These are phyloP conservation scores for Talaromyces verruculosus DNA, from an alignment of 2,329 filamentous ascomycete species.

Conservation along the genomic window DNA sequence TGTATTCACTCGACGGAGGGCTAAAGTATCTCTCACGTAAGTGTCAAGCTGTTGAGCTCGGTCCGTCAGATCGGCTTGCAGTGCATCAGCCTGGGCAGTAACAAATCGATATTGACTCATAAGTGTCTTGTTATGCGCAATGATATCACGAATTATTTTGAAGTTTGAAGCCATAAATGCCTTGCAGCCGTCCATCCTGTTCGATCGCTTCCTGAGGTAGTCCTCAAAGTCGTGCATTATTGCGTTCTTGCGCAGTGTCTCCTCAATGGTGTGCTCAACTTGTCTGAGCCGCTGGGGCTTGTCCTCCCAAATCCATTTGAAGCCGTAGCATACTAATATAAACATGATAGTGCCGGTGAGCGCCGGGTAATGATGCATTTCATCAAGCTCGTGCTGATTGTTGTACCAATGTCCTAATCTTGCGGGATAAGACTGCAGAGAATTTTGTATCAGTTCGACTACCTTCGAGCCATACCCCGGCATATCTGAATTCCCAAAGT, in stretches of 20 bases:
- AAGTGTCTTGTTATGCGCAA: conserved; percentile 8
- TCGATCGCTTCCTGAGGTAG: background rate
- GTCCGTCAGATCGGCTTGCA: background rate
- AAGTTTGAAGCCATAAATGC: conserved; percentile 7
- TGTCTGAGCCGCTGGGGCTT: conserved; percentile 4
- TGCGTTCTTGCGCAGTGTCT: conserved; percentile 9
- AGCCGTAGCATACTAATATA: background rate
- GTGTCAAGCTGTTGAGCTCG: background rate
- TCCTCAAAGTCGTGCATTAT: conserved; percentile 11
- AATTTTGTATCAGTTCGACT: background rate
- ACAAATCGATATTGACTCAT: background rate
- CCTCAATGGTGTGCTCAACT: conserved; percentile 10
- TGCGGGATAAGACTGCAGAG: background rate
- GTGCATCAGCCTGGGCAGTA: background rate
- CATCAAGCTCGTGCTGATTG: conserved; percentile 11
- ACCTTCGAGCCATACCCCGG: conserved; percentile 1
- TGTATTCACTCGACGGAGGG: background rate
- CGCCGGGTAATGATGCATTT: conserved; percentile 10
- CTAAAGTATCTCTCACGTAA: background rate
- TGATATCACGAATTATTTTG: background rate
- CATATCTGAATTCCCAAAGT: background rate
- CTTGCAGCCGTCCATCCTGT: background rate
- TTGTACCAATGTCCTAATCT: conserved; percentile 11
- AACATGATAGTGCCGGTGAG: background rate
- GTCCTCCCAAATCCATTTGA: conserved; percentile 8